A percentile compares a stretch with the other conserved stretches of the same genome.
phyloP scores from a whole-genome alignment of 148 eudicot species.

The Mesembryanthemum crystallinum region DNA sequence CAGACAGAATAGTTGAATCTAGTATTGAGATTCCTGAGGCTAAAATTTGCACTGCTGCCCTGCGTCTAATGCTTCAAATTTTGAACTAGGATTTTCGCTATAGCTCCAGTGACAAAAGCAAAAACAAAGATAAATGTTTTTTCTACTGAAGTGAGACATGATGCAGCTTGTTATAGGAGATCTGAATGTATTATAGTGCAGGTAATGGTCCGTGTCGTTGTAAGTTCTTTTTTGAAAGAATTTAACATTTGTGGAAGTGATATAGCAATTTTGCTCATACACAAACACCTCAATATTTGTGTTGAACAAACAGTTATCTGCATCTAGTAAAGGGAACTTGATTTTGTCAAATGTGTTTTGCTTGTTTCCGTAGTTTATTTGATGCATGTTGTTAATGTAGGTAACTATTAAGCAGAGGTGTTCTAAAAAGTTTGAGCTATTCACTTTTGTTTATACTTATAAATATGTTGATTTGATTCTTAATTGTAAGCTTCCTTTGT shows the following conservation, averaged over 20 bases:
- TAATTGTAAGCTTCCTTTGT: not conserved
- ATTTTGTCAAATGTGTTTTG: not conserved
- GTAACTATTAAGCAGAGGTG: not conserved
- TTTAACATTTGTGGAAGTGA: conserved; percentile 2
- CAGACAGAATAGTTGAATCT: conserved; percentile 68
- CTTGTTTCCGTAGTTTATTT: not conserved
- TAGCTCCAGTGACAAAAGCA: conserved; percentile 36
- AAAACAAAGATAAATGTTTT: conserved; percentile 58
- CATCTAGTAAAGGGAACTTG: not conserved
- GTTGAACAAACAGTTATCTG: too few relatives aligned
- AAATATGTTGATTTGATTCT: not conserved
- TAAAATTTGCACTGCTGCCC: conserved; percentile 70
- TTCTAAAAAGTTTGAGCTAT: not conserved
- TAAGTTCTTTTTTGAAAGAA: not conserved
- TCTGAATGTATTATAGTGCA: conserved; percentile 70
- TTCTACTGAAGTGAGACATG: conserved; percentile 45
- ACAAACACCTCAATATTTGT: not conserved
- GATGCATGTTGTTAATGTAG: not conserved
- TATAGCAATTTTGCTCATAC: not conserved
- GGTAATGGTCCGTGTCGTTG: conserved; percentile 37
- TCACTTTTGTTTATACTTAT: not conserved
- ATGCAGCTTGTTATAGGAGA: conserved; percentile 40
- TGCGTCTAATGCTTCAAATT: conserved; percentile 93
- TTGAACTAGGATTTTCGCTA: conserved; percentile 80
- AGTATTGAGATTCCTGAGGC: conserved; percentile 72